A percentile compares a stretch with the other conserved stretches of the same genome.
Evolutionary conservation across 768 basidiomycete species (phyloP).

Genomic region (Lactarius sanguifluus): DNA sequence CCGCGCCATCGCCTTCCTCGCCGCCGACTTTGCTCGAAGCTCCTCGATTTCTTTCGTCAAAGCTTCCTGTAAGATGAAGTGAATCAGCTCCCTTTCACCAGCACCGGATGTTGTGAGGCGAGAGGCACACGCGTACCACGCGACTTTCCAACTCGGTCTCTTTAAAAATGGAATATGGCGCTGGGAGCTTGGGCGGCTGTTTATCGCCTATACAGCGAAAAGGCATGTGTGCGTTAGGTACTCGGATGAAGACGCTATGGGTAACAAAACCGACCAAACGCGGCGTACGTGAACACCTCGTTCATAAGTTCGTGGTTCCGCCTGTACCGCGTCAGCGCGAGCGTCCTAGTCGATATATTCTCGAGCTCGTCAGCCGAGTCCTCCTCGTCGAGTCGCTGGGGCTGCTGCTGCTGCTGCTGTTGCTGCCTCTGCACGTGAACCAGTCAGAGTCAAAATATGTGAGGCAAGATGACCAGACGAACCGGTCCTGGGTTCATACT

Average conservation of each 20-base stretch:
- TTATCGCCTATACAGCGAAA: conserved; percentile 43
- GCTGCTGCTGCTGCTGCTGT: conserved; percentile 15
- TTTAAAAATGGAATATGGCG: conserved; percentile 63
- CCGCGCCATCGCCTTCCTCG: conserved; percentile 34
- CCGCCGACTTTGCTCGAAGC: conserved; percentile 50
- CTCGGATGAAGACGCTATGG: neutral
- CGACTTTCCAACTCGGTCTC: conserved; percentile 56
- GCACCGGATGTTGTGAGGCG: neutral
- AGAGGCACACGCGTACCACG: conserved; percentile 35
- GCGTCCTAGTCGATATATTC: conserved; percentile 66
- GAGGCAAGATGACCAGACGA: neutral
- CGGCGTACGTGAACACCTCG: conserved; percentile 74
- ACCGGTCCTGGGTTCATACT: conserved; percentile 32
- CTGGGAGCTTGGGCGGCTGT: conserved; percentile 39
- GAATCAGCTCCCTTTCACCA: neutral
- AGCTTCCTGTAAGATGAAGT: conserved; percentile 44
- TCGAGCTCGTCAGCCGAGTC: conserved; percentile 56
- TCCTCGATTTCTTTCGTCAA: conserved; percentile 58
- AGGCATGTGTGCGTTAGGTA: neutral
- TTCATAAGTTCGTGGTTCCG: conserved; percentile 87
- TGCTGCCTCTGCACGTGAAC: conserved; percentile 3
- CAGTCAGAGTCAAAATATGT: neutral
- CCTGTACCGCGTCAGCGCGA: conserved; percentile 69
- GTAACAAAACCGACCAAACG: conserved; percentile 48
- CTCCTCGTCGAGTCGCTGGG: conserved; percentile 29